Base-by-base conservation (phyloP, 2,329 filamentous ascomycete genomes). In the Ascochyta rabiei region DNA sequence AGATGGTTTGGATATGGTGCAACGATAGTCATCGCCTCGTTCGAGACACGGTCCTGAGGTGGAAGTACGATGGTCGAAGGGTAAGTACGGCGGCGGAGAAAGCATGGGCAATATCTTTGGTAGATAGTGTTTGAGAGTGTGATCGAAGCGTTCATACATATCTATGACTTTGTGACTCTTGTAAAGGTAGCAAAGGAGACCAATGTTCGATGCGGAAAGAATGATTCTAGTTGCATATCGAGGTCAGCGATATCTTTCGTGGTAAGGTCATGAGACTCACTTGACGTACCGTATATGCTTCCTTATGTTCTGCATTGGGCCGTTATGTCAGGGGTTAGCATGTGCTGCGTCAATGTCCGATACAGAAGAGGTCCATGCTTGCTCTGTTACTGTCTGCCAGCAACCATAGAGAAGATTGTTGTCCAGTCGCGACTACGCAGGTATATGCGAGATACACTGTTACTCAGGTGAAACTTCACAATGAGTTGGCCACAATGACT, bases 21-120 rank as follows among this genome's bases (percentile, higher is more conserved):
- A 54, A 21, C 46, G 30, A 21, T 54, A 54, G 30, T 54, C 52
- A 30, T 54, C 52, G 19, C 45, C 15, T 26, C 13, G 40, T 10
- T 39, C 16, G 24, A 19, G 6, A 15, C 9, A 34, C 0, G n/a
- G 13, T 21, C 15, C 15, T 10, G 24, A 24, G 5, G 23, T 28
- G 0, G 40, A 28, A 7, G 16, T 23, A 6, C 19, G 6, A 9
- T 21, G 26, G 4, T 10, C 16, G 6, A 21, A 16, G 2, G 48
- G 48, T 28, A 35, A 23, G 35, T 49, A 49, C 7, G 52, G 52
- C 12, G 45, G 52, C 28, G 52, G 46, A 3, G 40, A 39, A n/a
- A 48, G 33, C 12, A 49, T 21, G 2, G 45, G 34, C 4, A 46
- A 18, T 35, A 40, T 37, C 28, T 37, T 49, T 2, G 52, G 38